Percentiles rank a stretch among this genome's conserved stretches.
Conservation (phyloP, 1,139 yeast genomes). For the Pichia sp. region DNA sequence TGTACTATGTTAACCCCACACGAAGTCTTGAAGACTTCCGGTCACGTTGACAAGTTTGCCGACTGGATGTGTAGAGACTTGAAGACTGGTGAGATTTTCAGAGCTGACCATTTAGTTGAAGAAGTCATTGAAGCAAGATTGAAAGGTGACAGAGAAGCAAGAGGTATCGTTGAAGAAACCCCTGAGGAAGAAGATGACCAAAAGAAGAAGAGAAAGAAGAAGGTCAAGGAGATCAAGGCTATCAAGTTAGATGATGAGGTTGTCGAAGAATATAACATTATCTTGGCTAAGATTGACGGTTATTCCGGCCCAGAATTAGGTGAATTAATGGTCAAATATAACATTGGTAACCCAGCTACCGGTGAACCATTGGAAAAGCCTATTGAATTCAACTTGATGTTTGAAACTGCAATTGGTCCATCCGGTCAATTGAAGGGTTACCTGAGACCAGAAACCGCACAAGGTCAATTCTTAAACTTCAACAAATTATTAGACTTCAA, state of each 20-base stretch:
- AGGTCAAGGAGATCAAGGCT: conserved; percentile 91
- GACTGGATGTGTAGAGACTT: conserved; percentile 99
- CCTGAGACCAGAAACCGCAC: conserved; percentile 98
- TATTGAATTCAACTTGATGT: conserved; percentile 94
- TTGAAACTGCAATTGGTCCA: conserved; percentile 98
- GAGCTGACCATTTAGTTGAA: conserved; percentile 98
- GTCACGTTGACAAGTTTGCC: conserved; percentile 97
- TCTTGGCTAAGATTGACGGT: conserved; percentile 93
- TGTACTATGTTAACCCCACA: conserved; percentile 97
- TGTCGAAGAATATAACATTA: conserved; percentile 72
- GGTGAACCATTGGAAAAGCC: conserved; percentile 86
- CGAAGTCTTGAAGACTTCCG: conserved; percentile 96
- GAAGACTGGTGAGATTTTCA: conserved; percentile 94
- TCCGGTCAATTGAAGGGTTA: conserved; percentile 94
- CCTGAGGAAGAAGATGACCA: conserved; percentile 64
- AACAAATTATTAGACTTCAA: conserved; percentile 89
- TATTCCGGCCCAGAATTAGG: conserved; percentile 91
- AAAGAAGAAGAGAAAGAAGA: conserved; percentile 68
- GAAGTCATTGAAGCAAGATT: conserved; percentile 93
- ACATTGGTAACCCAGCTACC: conserved; percentile 87
- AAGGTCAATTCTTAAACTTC: conserved; percentile 97
- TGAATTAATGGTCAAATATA: conserved; percentile 69
- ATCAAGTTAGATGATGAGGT: conserved; percentile 76
- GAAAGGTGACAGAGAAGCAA: conserved; percentile 93
- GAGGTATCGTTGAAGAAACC: conserved; percentile 63